Evolutionary conservation across 2,329 filamentous ascomycete species (phyloP).

Genomic region (Aspergillus unguis): DNA sequence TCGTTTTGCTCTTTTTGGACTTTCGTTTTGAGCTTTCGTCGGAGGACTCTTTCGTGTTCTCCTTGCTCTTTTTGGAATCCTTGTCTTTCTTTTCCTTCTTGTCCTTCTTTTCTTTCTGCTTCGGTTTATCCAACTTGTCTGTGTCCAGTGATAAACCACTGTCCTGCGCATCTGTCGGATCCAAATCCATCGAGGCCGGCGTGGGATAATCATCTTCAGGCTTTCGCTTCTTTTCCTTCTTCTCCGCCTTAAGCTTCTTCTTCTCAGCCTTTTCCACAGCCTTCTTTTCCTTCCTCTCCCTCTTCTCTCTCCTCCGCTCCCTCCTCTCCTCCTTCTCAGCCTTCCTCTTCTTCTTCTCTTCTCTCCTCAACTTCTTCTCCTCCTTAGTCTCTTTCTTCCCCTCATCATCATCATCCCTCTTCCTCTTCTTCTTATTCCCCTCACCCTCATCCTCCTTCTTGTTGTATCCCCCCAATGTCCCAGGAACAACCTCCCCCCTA

Average conservation of each 20-base stretch:
- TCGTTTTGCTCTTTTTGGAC: slow-evolving; percentile 44
- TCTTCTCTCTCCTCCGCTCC: slow-evolving; percentile 35
- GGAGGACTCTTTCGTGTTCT: slow-evolving; percentile 26
- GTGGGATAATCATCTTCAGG: slow-evolving; percentile 32
- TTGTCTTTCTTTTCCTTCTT: slow-evolving; percentile 21
- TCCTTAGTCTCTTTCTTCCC: slow-evolving; percentile 10
- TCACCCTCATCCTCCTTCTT: slow-evolving; percentile 37
- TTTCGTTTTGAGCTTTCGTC: slow-evolving; percentile 45
- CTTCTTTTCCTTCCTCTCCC: slow-evolving; percentile 22
- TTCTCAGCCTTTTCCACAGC: slow-evolving; percentile 14
- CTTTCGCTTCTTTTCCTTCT: slow-evolving; percentile 17
- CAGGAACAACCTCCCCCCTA: slow-evolving; percentile 70
- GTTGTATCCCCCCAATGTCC: slow-evolving; percentile 51
- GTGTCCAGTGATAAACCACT: slow-evolving; percentile 29
- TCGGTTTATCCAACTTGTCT: slow-evolving; percentile 23
- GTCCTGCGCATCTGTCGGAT: slow-evolving; percentile 20
- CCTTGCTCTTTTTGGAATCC: slow-evolving; percentile 25
- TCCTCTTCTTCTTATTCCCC: slow-evolving; percentile 29
- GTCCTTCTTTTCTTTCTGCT: slow-evolving; percentile 22
- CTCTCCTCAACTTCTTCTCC: slow-evolving; percentile 35
- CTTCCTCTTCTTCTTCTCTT: slow-evolving; percentile 30
- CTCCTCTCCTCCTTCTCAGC: slow-evolving; percentile 32
- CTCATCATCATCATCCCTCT: slow-evolving; percentile 24
- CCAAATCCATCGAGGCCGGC: slow-evolving; percentile 27
- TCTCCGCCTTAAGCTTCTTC: slow-evolving; percentile 20